A percentile compares a stretch with the other conserved stretches of the same genome.
Conservation (phyloP, 176 grass and related monocot genomes). For the Phoenix roebelenii region DNA sequence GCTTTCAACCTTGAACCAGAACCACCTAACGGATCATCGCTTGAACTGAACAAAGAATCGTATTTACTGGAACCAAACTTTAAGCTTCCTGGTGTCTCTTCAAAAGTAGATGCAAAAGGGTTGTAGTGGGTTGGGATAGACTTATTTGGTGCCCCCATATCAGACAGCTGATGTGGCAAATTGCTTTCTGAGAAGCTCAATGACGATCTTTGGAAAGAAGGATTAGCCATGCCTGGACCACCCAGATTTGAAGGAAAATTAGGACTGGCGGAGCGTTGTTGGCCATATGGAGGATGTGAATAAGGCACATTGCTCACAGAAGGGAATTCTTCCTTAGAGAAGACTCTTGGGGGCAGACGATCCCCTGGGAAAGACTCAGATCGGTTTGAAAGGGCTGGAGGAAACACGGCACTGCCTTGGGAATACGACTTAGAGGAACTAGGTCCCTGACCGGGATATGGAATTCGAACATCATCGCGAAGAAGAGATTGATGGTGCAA, state of each 20-base stretch:
- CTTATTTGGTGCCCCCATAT: constrained; percentile 41
- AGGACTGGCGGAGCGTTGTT: constrained; percentile 34
- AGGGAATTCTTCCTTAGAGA: constrained; percentile 16
- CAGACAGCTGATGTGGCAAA: constrained; percentile 34
- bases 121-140: constrained; percentile 84
- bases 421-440: neutral
- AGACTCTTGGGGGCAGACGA: constrained; percentile 10
- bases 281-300: constrained; percentile 35
- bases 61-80: constrained; percentile 26
- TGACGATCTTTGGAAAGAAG: constrained; percentile 34
- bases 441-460: neutral
- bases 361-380: neutral
- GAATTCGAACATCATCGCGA: constrained; percentile 2
- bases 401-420: constrained; percentile 4
- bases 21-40: constrained; percentile 25
- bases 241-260: constrained; percentile 27
- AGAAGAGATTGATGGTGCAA: constrained; percentile 14
- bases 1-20: constrained; percentile 36
- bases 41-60: constrained; percentile 8
- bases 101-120: constrained; percentile 98
- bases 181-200: constrained; percentile 37
- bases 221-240: constrained; percentile 36
- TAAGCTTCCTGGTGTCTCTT: constrained; percentile 42
- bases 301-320: constrained; percentile 34
- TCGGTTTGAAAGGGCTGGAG: neutral